Evolutionary conservation across 768 basidiomycete genomes (phyloP), one percentile per base, ranked within the genome.

Genomic region (Mrakia gelida): DNA sequence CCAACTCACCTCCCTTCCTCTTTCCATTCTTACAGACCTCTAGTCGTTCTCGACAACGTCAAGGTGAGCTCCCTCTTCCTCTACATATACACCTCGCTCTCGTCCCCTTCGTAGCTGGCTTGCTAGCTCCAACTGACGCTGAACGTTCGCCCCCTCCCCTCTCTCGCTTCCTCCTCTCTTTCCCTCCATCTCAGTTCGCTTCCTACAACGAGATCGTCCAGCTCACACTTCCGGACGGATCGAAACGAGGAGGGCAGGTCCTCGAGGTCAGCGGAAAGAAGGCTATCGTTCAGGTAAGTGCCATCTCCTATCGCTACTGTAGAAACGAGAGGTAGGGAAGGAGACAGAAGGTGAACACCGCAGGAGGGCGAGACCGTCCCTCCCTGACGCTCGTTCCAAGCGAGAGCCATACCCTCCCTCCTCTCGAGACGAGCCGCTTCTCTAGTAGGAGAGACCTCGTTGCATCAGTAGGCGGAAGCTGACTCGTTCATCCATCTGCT

Each of bases 191-290:
- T 62, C 81, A 97, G 94, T 98, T 97, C 84, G 92, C 95, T 8
- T 93, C 95, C 30, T 98, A 97, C 88, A 98, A 98, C 85, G 96
- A 98, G 87, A 98, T 98, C 82, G 96, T 98, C 38, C 90, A 92
- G 82, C 87, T 98, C 81, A 97, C 95, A 18, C 88, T 99, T 54
- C 95, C 96, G 13, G 96, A 99, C 84, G 97, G 97, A 21, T 88
- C 94, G 41, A 92, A 91, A 83, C 92, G 97, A 81, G 95, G 95
- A 26, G 97, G 97, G 41, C 97, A 98, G 85, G 96, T 98, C 16
- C 90, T 99, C 71, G 97, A 99, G 85, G 95, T 99, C 59, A 92
- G 93, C 83, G 97, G 97, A 75, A 97, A 95, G 88, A 98, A 98
- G 84, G 97, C 97, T 61, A 94, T 99, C 82, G 96, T 99, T 28